These are phyloP conservation scores for Plasmodium falciparum DNA, from an alignment of 169 alveolate genomes.

Conservation along the genomic window DNA sequence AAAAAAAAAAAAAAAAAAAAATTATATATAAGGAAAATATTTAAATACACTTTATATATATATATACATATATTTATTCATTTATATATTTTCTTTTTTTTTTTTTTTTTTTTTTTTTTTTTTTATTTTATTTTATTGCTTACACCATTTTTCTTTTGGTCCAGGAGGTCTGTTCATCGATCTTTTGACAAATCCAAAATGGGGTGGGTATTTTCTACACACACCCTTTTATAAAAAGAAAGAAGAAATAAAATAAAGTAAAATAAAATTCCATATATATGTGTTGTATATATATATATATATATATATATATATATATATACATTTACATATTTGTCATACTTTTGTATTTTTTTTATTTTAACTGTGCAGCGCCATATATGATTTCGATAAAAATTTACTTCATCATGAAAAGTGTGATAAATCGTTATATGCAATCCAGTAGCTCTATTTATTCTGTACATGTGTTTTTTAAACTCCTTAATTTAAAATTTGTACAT, in stretches of 20 bases:
- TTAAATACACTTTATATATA: too few species aligned
- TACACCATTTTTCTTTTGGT: constrained; percentile 93
- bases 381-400: constrained; percentile 90
- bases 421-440: constrained; percentile 93
- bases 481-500: constrained; percentile 48
- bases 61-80: neutral
- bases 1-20: too few species aligned
- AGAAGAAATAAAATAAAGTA: neutral
- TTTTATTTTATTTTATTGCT: too few species aligned
- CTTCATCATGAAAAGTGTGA: constrained; percentile 95
- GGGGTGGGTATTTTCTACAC: constrained; percentile 93
- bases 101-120: too few species aligned
- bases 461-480: constrained; percentile 92
- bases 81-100: neutral
- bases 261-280: neutral
- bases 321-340: neutral
- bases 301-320: neutral
- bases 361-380: constrained; percentile 94
- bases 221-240: constrained; percentile 86
- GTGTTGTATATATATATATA: neutral
- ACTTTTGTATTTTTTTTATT: neutral
- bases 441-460: constrained; percentile 89
- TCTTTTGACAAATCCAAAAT: constrained; percentile 93
- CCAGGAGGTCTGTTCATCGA: constrained; percentile 94
- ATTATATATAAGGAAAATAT: too few species aligned